A percentile compares a stretch with the other conserved stretches of the same genome.
phyloP scores from a whole-genome alignment of 2,329 filamentous ascomycete genomes.

The Neopestalotiopsis sp. region DNA sequence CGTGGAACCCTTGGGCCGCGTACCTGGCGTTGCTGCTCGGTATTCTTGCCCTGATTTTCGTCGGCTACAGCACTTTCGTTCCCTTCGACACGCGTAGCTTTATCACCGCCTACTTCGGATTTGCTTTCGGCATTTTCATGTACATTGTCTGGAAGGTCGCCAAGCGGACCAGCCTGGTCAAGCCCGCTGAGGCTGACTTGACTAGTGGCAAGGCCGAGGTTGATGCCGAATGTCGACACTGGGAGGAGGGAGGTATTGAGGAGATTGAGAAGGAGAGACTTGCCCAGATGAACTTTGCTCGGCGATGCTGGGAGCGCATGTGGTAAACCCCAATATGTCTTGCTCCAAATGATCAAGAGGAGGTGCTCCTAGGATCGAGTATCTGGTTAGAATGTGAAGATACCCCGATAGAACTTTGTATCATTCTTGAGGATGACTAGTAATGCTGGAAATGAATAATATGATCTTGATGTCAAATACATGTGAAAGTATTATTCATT shows the following conservation, averaged over 20 bases:
- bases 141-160: constrained; percentile 71
- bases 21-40: constrained; percentile 54
- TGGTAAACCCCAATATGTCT: constrained; percentile 34
- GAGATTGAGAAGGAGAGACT: constrained; percentile 46
- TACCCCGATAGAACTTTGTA: neutral
- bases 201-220: constrained; percentile 68
- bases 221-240: constrained; percentile 56
- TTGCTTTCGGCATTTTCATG: constrained; percentile 57
- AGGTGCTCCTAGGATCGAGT: no score
- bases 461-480: no score
- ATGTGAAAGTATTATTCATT: neutral
- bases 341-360: no score
- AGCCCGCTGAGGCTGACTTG: constrained; percentile 64
- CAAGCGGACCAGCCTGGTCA: constrained; percentile 63
- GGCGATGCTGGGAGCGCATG: constrained; percentile 43
- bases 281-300: constrained; percentile 40
- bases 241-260: constrained; percentile 51
- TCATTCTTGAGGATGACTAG: no score
- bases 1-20: constrained; percentile 55
- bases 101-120: constrained; percentile 58
- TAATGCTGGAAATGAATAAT: no score
- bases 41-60: constrained; percentile 55
- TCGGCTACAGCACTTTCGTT: constrained; percentile 61
- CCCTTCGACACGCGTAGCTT: constrained; percentile 55
- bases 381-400: neutral